Evolutionary conservation across 1,139 yeast species (phyloP).

Genomic region (Blastobotrys elegans): DNA sequence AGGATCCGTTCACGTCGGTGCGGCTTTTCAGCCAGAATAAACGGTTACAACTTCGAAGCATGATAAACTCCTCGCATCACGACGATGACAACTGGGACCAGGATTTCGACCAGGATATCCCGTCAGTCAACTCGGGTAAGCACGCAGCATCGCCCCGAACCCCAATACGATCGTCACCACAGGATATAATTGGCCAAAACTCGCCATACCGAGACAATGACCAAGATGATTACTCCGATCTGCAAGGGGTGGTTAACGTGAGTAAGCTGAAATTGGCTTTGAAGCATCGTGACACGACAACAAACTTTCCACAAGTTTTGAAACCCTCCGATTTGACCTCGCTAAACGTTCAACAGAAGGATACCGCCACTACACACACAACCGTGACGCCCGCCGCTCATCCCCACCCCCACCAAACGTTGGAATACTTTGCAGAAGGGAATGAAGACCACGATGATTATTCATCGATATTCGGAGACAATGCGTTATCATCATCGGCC

Average conservation of each 20-base stretch:
- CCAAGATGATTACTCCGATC: slow-evolving; percentile 28
- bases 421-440: slow-evolving; percentile 15
- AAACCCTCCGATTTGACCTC: slow-evolving; percentile 11
- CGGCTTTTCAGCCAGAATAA: slow-evolving; percentile 20
- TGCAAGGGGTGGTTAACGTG: slow-evolving; percentile 27
- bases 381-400: not conserved
- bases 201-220: slow-evolving; percentile 22
- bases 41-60: slow-evolving; percentile 16
- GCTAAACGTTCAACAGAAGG: not conserved
- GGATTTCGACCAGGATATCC: slow-evolving; percentile 19
- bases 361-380: not conserved
- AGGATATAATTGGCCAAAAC: slow-evolving; percentile 15
- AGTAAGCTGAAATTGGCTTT: slow-evolving; percentile 15
- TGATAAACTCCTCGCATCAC: slow-evolving; percentile 13
- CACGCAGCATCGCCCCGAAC: not conserved
- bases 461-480: slow-evolving; percentile 18
- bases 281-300: not conserved
- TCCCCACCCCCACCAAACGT: not conserved
- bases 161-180: not conserved
- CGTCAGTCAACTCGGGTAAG: not conserved
- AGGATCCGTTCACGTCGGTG: slow-evolving; percentile 17
- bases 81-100: slow-evolving; percentile 21
- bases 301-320: slow-evolving; percentile 10
- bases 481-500: not conserved
- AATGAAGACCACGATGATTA: slow-evolving; percentile 26